These are phyloP conservation scores for Ceratocystis cacaofunesta DNA, from an alignment of 2,329 filamentous ascomycete species.

Conservation along the genomic window DNA sequence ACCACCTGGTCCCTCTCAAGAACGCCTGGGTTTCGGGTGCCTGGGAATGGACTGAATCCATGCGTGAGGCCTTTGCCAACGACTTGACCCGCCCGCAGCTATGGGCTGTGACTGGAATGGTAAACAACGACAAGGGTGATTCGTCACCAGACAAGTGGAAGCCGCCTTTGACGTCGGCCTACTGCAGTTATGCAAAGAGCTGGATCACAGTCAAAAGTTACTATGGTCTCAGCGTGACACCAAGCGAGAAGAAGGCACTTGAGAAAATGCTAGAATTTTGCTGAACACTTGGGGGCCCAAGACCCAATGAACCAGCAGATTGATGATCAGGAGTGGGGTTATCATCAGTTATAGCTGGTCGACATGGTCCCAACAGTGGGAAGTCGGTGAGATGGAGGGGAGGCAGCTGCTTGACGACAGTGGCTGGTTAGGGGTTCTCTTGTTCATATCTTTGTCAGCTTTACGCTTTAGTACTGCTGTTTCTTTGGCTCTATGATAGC, in stretches of 20 bases:
- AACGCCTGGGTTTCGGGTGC: constrained; percentile 73
- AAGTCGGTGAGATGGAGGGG: no score
- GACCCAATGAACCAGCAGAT: background rate
- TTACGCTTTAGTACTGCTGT: background rate
- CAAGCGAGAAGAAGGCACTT: constrained; percentile 56
- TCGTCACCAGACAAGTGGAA: constrained; percentile 61
- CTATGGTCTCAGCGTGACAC: constrained; percentile 53
- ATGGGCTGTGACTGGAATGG: constrained; percentile 61
- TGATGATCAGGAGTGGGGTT: background rate
- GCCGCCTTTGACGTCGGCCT: constrained; percentile 51
- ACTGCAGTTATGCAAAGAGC: constrained; percentile 63
- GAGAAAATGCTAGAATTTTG: constrained; percentile 50
- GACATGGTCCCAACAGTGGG: no score
- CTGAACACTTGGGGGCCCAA: constrained; percentile 22
- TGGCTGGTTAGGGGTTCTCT: background rate
- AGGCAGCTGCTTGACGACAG: background rate
- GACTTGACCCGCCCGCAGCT: constrained; percentile 63
- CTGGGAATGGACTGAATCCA: constrained; percentile 51
- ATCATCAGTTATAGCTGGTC: background rate
- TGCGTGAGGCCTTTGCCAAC: constrained; percentile 58
- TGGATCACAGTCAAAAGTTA: constrained; percentile 68
- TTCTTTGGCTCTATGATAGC: background rate
- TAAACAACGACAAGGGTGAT: constrained; percentile 64
- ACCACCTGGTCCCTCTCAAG: constrained; percentile 68
- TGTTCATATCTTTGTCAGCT: background rate